Base-by-base conservation (phyloP, 2,329 filamentous ascomycete species). In the Botryotinia globosa region DNA sequence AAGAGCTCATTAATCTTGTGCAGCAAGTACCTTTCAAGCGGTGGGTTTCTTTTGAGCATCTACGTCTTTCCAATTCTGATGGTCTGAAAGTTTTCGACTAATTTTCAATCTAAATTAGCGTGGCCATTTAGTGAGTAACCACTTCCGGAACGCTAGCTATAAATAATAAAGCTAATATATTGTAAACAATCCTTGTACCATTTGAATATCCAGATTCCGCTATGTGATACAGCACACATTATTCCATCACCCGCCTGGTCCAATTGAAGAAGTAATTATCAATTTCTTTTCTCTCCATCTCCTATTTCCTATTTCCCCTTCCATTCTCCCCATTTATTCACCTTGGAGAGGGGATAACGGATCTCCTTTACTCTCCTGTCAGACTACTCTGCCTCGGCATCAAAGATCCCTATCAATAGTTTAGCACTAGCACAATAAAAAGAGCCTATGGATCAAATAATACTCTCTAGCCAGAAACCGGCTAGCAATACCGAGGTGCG, bases 191-290 rank as follows among this genome's bases (percentile, higher is more conserved):
- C 0, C 12, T 7, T 7, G 0, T 16, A n/a, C 25, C 0, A n/a
- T 16, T n/a, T 4, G 3, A 12, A 54, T 54, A 2, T 0, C 4
- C 12, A 14, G 25, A 54, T 54, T 16, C 12, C 48, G 5, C 45
- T 48, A 16, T 9, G 25, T n/a, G 25, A n/a, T 1, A 54, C 5
- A 54, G 48, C 4, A n/a, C 25, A n/a, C 12, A 3, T 54, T 16
- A 16, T n/a, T n/a, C 14, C 5, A 54, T n/a, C 25, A 7, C 12
- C 4, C 3, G 2, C 6, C 48, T n/a, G 7, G 16, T 54, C 5
- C 0, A 3, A 7, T n/a, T 7, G 5, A 7, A n/a, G 12, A 16
- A 54, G 5, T 7, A n/a, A n/a, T 14, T 7, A n/a, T n/a, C 25
- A 14, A 54, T 6, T 7, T n/a, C 10, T 51, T 6, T 6, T 0